A percentile compares a stretch with the other conserved stretches of the same genome.
These are phyloP conservation scores for Scenedesmus sp. DNA, from an alignment of 163 green algal genomes.

Conservation along the genomic window DNA sequence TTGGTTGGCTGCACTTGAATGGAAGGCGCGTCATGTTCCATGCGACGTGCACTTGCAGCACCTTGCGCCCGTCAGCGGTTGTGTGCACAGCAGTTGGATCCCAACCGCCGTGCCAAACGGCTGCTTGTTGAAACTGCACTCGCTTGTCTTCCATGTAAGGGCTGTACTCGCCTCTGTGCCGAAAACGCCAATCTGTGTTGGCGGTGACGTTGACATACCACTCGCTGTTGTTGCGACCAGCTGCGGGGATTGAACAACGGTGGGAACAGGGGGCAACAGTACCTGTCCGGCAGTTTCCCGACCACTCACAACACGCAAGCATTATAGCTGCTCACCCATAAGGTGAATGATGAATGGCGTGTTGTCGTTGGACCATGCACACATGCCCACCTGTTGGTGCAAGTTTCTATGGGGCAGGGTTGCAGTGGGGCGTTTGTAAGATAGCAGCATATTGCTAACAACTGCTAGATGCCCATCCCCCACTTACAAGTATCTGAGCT, in stretches of 20 bases:
- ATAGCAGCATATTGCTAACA: neutral
- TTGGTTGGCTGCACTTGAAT: slow-evolving; percentile 13
- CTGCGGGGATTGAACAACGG: neutral
- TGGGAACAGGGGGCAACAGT: neutral
- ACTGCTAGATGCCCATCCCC: neutral
- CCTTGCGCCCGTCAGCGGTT: neutral
- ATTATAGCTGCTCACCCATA: too few species aligned
- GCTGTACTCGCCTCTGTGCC: slow-evolving; percentile 13
- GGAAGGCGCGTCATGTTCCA: slow-evolving; percentile 39
- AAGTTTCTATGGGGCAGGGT: too few species aligned
- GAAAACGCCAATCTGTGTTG: slow-evolving; percentile 33
- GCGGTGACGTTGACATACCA: slow-evolving; percentile 36
- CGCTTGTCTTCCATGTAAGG: slow-evolving; percentile 15
- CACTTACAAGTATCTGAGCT: slow-evolving; percentile 34
- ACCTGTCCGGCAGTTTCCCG: neutral
- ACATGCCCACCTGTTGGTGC: slow-evolving; percentile 29
- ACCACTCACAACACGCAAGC: neutral
- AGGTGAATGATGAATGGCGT: slow-evolving; percentile 29
- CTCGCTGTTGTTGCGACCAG: slow-evolving; percentile 23
- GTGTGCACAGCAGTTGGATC: neutral
- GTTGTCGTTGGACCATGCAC: slow-evolving; percentile 30
- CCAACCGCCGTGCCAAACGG: slow-evolving; percentile 21
- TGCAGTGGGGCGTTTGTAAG: too few species aligned
- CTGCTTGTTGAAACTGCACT: neutral
- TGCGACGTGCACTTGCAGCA: slow-evolving; percentile 14